phyloP scores from a whole-genome alignment of 2,329 filamentous ascomycete species.

The Ceratocystis cubensis region DNA sequence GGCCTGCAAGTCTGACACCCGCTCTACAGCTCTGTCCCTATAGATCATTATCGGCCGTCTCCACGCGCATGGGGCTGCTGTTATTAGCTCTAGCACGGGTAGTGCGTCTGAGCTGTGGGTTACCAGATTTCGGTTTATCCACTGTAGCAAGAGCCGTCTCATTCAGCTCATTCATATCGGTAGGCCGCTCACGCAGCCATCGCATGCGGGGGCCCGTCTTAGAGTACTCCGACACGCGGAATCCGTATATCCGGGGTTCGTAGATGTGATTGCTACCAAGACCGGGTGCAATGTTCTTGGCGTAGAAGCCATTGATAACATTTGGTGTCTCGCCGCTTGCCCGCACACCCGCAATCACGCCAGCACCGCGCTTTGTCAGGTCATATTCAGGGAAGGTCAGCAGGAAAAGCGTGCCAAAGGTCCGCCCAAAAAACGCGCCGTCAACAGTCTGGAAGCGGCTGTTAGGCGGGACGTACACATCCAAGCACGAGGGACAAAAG shows the following conservation, averaged over 20 bases:
- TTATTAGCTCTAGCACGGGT: constrained; percentile 11
- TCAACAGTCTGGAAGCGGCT: constrained; percentile 95
- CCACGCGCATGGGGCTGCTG: constrained; percentile 17
- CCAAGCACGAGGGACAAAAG: constrained; percentile 91
- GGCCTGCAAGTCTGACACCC: neutral
- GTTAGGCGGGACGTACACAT: constrained; percentile 95
- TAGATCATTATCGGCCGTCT: constrained; percentile 6
- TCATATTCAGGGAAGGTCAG: constrained; percentile 97
- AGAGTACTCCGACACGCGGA: constrained; percentile 82
- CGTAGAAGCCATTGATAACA: constrained; percentile 73
- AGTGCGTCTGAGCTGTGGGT: neutral
- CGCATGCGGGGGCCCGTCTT: constrained; percentile 90
- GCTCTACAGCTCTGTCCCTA: neutral
- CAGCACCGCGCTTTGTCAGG: constrained; percentile 57
- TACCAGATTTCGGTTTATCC: constrained; percentile 24
- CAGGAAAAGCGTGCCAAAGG: constrained; percentile 92
- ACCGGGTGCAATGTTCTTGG: constrained; percentile 77
- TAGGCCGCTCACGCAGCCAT: constrained; percentile 79
- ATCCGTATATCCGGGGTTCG: constrained; percentile 92
- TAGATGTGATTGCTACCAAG: constrained; percentile 75
- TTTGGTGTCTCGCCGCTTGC: constrained; percentile 31
- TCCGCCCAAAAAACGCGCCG: constrained; percentile 94
- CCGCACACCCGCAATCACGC: constrained; percentile 37
- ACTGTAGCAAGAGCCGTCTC: constrained; percentile 48
- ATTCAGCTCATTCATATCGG: constrained; percentile 69